phyloP scores from a whole-genome alignment of 306 rosid genomes.

The Castanopsis chinensis region DNA sequence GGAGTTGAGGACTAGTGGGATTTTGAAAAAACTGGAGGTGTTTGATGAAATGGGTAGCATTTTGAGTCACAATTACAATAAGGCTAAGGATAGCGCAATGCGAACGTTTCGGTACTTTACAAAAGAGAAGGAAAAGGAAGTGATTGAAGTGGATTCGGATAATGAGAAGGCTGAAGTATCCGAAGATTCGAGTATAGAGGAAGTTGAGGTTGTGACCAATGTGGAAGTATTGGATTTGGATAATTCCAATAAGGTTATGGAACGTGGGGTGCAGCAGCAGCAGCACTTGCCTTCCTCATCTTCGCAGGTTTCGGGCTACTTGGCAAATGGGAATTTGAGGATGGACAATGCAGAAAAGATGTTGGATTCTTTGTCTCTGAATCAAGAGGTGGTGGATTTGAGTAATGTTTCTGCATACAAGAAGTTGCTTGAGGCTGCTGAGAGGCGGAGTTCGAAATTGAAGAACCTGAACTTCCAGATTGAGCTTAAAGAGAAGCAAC shows the following conservation, averaged over 20 bases:
- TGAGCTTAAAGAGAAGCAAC: constrained; percentile 45
- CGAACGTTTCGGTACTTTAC: constrained; percentile 7
- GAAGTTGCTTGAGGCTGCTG: constrained; percentile 54
- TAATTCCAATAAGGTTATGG: constrained; percentile 14
- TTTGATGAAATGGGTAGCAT: constrained; percentile 38
- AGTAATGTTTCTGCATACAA: constrained; percentile 45
- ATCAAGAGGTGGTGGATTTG: constrained; percentile 16
- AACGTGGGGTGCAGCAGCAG: background rate
- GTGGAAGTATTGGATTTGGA: constrained; percentile 29
- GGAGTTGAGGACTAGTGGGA: constrained; percentile 4
- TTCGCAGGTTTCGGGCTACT: constrained; percentile 46
- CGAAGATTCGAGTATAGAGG: constrained; percentile 56
- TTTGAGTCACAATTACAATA: background rate
- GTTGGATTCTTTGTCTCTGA: constrained; percentile 35
- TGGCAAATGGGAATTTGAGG: constrained; percentile 39
- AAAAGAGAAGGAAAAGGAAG: constrained; percentile 34
- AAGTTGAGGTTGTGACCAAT: constrained; percentile 42
- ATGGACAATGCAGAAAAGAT: constrained; percentile 38
- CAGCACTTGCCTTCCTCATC: constrained; percentile 39
- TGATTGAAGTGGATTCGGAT: constrained; percentile 54
- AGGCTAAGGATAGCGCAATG: constrained; percentile 40
- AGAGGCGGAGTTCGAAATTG: constrained; percentile 27
- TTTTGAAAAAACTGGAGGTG: constrained; percentile 5
- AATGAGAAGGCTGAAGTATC: constrained; percentile 26
- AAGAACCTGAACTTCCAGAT: constrained; percentile 47